These are phyloP conservation scores for Tuber umbilicatum DNA, from an alignment of 495 filamentous ascomycete genomes.

Conservation along the genomic window DNA sequence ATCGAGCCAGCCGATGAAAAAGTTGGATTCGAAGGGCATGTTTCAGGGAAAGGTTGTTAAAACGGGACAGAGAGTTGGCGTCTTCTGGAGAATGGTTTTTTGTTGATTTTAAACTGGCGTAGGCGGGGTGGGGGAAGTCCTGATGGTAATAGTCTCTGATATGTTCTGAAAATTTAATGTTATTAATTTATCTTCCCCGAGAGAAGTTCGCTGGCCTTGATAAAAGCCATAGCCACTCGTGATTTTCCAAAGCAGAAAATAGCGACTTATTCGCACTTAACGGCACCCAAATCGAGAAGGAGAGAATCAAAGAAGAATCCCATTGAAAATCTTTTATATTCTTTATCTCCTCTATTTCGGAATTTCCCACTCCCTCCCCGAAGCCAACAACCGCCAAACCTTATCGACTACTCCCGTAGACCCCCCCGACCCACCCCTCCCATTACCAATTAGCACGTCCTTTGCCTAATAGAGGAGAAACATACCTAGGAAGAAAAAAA, in stretches of 20 bases:
- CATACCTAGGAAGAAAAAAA: slow-evolving; percentile 56
- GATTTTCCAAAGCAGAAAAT: not conserved
- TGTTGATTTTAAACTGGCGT: not conserved
- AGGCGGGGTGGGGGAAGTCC: not conserved
- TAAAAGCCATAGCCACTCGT: not conserved
- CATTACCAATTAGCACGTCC: slow-evolving; percentile 13
- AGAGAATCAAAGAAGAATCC: not conserved
- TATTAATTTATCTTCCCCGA: not conserved
- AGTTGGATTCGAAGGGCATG: not conserved
- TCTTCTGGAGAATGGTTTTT: not conserved
- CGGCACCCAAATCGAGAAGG: not conserved
- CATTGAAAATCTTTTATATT: not conserved
- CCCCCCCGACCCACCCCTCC: not conserved
- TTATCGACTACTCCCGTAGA: not conserved
- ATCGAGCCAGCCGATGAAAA: not conserved
- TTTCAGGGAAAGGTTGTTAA: not conserved
- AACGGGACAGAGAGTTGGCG: not conserved
- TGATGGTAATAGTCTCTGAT: not conserved
- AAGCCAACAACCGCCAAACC: not conserved
- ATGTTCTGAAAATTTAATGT: not conserved
- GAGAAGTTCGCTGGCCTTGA: not conserved
- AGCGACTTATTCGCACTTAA: not conserved
- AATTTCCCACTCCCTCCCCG: not conserved
- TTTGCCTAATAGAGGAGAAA: slow-evolving; percentile 8
- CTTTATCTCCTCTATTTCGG: not conserved